These are phyloP conservation scores for Phoenix dactylifera DNA, from an alignment of 176 grass and related monocot genomes.

Conservation along the genomic window DNA sequence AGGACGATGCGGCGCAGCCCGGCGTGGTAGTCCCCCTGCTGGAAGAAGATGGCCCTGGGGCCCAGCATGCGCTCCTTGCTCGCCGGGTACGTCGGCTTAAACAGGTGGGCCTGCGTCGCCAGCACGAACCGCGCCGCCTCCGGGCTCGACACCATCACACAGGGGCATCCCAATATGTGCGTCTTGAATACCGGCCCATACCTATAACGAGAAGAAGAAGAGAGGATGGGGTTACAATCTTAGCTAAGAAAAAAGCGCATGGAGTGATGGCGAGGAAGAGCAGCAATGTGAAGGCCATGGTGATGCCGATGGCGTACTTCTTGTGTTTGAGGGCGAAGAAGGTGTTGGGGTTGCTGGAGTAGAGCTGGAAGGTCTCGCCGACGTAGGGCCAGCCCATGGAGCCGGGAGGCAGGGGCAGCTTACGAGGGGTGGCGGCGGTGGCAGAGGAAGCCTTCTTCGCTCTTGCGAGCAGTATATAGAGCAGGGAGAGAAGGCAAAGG, in stretches of 20 bases:
- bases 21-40: slow-evolving; percentile 82
- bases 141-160: slow-evolving; percentile 94
- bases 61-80: slow-evolving; percentile 99
- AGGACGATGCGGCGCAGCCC: slow-evolving; percentile 74
- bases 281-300: too few species aligned
- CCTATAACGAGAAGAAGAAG: neutral
- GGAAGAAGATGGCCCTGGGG: slow-evolving; percentile 92
- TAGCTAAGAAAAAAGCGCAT: too few species aligned
- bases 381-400: slow-evolving; percentile 94
- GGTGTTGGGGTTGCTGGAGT: slow-evolving; percentile 69
- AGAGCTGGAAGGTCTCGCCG: slow-evolving; percentile 89
- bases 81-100: slow-evolving; percentile 93
- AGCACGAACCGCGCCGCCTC: slow-evolving; percentile 95
- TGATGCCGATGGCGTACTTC: neutral
- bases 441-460: too few species aligned
- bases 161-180: slow-evolving; percentile 84
- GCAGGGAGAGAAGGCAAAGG: neutral
- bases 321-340: slow-evolving; percentile 78
- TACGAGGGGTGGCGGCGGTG: neutral
- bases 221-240: too few species aligned
- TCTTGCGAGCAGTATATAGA: neutral
- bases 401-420: slow-evolving; percentile 66
- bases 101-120: slow-evolving; percentile 82
- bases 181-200: slow-evolving; percentile 94
- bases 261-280: neutral